These are phyloP conservation scores for Colletotrichum sp. DNA, from an alignment of 2,329 filamentous ascomycete genomes.

Conservation along the genomic window DNA sequence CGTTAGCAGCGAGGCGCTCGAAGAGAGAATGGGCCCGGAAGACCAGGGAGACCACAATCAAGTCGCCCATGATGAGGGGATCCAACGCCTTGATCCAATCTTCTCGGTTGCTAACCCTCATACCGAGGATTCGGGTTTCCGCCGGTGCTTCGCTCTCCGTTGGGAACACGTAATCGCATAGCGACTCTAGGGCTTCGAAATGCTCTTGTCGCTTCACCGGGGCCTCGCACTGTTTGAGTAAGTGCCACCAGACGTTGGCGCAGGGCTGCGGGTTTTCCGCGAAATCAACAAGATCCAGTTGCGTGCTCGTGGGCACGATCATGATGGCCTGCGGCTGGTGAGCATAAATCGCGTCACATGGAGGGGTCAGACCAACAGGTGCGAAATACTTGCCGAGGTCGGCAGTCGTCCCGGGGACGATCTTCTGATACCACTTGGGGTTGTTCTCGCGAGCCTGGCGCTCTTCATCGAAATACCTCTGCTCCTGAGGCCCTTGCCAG, in stretches of 20 bases:
- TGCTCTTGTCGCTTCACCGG: neutral
- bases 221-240: neutral
- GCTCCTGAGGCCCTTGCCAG: neutral
- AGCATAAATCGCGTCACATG: neutral
- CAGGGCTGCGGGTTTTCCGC: neutral
- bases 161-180: neutral
- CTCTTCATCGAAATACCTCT: neutral
- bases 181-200: neutral
- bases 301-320: neutral
- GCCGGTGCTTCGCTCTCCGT: neutral
- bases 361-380: neutral
- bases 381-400: neutral
- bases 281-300: neutral
- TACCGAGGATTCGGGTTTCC: neutral
- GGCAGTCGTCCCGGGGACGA: neutral
- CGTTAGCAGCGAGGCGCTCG: neutral
- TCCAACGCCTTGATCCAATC: neutral
- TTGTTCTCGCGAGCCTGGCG: neutral
- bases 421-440: constrained; percentile 11
- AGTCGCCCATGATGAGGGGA: neutral
- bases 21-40: neutral
- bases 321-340: neutral
- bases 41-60: neutral
- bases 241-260: constrained; percentile 2
- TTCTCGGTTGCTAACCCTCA: neutral